Base-by-base conservation (phyloP, 805 yeast species). In the Cyberlindnera maclurae region DNA sequence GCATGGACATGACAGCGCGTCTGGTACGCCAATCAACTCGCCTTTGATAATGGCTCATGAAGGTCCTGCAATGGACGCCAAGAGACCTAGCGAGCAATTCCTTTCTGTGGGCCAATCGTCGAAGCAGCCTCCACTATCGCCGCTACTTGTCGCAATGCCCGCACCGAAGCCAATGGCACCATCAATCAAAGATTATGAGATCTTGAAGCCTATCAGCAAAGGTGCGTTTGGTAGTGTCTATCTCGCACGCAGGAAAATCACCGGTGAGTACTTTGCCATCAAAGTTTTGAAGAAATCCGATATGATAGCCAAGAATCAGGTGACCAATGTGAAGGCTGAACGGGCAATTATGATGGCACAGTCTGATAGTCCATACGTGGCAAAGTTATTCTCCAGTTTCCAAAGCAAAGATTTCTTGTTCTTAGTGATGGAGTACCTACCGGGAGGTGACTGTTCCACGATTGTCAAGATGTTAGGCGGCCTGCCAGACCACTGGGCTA, bases 271-370 rank as follows among this genome's bases (percentile, higher is more conserved):
- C 59, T 90, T 85, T 50, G 98, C 99, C 0, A 88, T 93, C 45
- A 93, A 93, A 58, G 93, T 87, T 12, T 64, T 93, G 45, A 85
- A 80, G 51, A 93, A 93, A 60, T 74, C 94, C 3, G 97, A 93
- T 60, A 93, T 93, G 97, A 80, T 93, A 43, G 90, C 96, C 2
- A 93, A 90, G 63, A 94, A 94, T 67, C 98, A 93, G 64, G 90
- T 90, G 5, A 79, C 89, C 15, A 93, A 93, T 57, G 96, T 94
- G 26, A 84, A 83, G 52, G 84, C 96, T 1, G 99, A 94, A 58
- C 67, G 98, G 33, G 96, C 97, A 0, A 90, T 90, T n/a, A 81
- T 93, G 88, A 93, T 93, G 94, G 80, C 94, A 2, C 97, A 93
- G 55, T 76, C 95, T 3, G 90, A 88, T 45, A 82, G 90, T 29